Base-by-base conservation (phyloP, 371 early-diverging fungal genomes). In the Syncephalastrum contaminatum region DNA sequence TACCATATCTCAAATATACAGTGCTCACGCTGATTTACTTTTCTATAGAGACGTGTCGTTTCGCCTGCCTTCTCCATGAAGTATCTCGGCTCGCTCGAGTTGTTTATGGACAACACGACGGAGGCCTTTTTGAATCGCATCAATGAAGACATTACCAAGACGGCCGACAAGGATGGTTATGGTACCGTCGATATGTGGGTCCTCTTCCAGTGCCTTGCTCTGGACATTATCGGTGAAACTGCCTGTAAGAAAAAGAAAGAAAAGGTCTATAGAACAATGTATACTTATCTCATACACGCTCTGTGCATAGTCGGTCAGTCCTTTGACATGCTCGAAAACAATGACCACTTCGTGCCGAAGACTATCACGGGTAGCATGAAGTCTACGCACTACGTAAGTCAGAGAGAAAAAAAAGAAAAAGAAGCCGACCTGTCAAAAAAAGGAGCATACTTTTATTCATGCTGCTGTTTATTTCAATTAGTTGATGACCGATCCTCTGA, bases 171-270 rank as follows among this genome's bases (percentile, higher is more conserved):
- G 13, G 53, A 52, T 48, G 59, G 59, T 1, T 59, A 59, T 52
- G 59, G 59, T n/a, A 25, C 40, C 15, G 48, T 73, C 4, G 75
- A 78, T 24, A 62, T 75, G 7, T 74, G 71, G 71, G 54, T 40
- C 1, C 50, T 74, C 14, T 40, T 69, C 15, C 72, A 76, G 22
- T 58, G 64, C 25, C 62, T 70, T 24, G 67, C 77, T 2, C 41
- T 74, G 21, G 82, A 84, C 62, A 62, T 82, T 6, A 75, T 81
- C 54, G 82, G 53, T 22, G 59, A 59, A 48, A 59, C 59, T 53
- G 59, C 59, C 2, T 59, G 36, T 30, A 30, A 30, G 36, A 3
- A 30, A 30, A 8, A 30, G 10, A 12, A 30, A 1, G 2, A 2
- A 8, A 30, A n/a, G n/a, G n/a, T n/a, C 12, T 12, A 8, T 12